A percentile compares a stretch with the other conserved stretches of the same genome.
These are phyloP conservation scores for Cryptosporidium ubiquitum DNA, from an alignment of 169 alveolate species.

Conservation along the genomic window DNA sequence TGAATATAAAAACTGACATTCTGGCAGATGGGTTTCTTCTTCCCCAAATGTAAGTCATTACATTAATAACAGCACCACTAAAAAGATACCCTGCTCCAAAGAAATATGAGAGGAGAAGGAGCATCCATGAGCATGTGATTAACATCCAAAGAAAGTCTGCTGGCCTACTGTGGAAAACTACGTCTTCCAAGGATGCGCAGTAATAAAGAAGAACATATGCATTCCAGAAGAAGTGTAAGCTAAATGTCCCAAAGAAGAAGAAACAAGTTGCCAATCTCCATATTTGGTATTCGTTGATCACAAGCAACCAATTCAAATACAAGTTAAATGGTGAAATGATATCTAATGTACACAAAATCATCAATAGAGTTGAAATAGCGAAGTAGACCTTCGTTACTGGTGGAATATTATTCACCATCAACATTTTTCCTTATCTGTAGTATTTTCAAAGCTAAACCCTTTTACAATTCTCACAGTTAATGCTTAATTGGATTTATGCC, in stretches of 20 bases:
- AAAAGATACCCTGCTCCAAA: constrained; percentile 86
- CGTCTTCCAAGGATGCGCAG: constrained; percentile 79
- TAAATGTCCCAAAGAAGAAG: constrained; percentile 90
- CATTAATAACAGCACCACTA: constrained; percentile 91
- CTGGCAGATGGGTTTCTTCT: constrained; percentile 89
- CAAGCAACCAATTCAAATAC: constrained; percentile 86
- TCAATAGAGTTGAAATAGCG: constrained; percentile 82
- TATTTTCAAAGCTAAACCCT: constrained; percentile 14
- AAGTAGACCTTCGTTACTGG: constrained; percentile 85
- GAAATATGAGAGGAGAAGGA: constrained; percentile 78
- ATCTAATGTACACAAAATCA: constrained; percentile 86
- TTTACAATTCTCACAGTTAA: constrained; percentile 52
- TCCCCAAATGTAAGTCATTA: constrained; percentile 93
- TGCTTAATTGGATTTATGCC: constrained; percentile 37
- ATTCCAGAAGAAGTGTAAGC: constrained; percentile 92
- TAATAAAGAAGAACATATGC: constrained; percentile 87
- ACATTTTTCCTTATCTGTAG: constrained; percentile 2
- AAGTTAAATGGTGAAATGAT: constrained; percentile 85
- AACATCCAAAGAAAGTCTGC: constrained; percentile 90
- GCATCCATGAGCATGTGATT: constrained; percentile 79
- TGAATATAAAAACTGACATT: constrained; percentile 85
- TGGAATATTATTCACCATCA: constrained; percentile 77
- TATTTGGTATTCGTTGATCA: constrained; percentile 81
- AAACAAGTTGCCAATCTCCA: constrained; percentile 92
- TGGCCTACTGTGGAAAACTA: constrained; percentile 80